Evolutionary conservation across 371 early-diverging fungal species (phyloP).

Genomic region (Syncephalastrum contaminatum): DNA sequence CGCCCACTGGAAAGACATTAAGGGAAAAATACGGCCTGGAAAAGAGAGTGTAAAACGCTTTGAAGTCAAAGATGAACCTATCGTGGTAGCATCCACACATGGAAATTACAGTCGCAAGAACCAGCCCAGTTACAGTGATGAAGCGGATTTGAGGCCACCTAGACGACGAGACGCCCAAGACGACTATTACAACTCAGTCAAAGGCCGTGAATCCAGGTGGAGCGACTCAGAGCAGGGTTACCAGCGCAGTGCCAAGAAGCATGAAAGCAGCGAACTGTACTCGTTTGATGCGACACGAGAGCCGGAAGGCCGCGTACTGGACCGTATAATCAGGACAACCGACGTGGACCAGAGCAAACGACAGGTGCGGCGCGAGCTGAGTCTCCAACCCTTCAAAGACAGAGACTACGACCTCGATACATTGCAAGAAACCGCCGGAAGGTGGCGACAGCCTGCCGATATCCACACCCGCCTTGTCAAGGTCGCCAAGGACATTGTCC

Average conservation of each 20-base stretch:
- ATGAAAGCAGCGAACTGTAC: no score
- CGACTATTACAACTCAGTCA: no score
- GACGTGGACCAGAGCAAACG: conserved; percentile 1
- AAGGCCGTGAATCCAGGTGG: no score
- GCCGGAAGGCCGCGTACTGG: no score
- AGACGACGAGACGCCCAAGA: no score
- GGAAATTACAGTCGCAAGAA: no score
- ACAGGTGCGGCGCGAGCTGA: conserved; percentile 1
- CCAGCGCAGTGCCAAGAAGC: no score
- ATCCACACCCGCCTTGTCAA: conserved; percentile 32
- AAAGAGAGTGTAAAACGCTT: no score
- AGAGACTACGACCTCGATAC: background rate
- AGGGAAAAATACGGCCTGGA: background rate
- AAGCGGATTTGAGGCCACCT: no score
- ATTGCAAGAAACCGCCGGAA: background rate
- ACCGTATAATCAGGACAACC: background rate
- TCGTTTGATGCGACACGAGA: no score
- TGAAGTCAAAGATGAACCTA: background rate
- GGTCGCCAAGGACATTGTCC: conserved; percentile 39
- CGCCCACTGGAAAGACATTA: background rate
- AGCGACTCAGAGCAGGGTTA: no score
- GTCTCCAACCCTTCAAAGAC: background rate
- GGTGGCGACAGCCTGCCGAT: conserved; percentile 6
- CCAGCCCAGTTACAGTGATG: no score
- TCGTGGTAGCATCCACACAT: background rate